These are phyloP conservation scores for Ustilago trichophora DNA, from an alignment of 1,284 basidiomycete species.

Conservation along the genomic window DNA sequence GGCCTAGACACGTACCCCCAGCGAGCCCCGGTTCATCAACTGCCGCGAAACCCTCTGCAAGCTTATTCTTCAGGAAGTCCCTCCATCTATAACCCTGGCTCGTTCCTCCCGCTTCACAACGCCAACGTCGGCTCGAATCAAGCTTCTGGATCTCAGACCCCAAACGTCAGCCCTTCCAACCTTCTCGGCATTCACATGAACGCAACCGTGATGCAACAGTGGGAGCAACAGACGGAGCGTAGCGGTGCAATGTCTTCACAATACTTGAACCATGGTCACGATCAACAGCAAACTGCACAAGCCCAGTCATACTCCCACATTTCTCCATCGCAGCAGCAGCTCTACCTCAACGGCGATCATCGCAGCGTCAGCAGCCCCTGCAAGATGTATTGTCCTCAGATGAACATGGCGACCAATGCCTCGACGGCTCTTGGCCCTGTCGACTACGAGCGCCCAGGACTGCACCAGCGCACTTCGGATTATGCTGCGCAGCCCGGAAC, in stretches of 20 bases:
- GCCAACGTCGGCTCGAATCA: not conserved
- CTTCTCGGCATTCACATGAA: conserved; percentile 21
- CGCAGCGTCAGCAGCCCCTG: conserved; percentile 6
- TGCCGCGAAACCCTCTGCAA: conserved; percentile 16
- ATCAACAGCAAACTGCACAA: too few species aligned
- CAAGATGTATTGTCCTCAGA: conserved; percentile 14
- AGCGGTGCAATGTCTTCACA: too few species aligned
- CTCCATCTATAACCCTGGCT: too few species aligned
- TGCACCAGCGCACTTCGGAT: not conserved
- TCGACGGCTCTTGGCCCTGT: not conserved
- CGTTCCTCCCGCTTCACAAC: too few species aligned
- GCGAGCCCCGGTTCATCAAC: conserved; percentile 4
- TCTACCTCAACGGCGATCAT: not conserved
- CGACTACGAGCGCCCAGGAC: not conserved
- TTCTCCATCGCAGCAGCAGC: conserved; percentile 1
- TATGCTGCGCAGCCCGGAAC: not conserved
- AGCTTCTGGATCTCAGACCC: not conserved
- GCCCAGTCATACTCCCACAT: not conserved
- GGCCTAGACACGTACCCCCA: conserved; percentile 3
- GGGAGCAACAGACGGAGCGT: conserved; percentile 11
- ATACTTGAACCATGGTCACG: too few species aligned
- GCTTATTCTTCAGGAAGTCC: conserved; percentile 4
- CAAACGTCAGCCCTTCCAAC: not conserved
- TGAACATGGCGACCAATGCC: not conserved
- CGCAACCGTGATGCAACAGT: conserved; percentile 3